Percentiles rank a stretch among this genome's conserved stretches.
phyloP scores from a whole-genome alignment of 1,284 basidiomycete species.

The Uromyces viciae-fabae region DNA sequence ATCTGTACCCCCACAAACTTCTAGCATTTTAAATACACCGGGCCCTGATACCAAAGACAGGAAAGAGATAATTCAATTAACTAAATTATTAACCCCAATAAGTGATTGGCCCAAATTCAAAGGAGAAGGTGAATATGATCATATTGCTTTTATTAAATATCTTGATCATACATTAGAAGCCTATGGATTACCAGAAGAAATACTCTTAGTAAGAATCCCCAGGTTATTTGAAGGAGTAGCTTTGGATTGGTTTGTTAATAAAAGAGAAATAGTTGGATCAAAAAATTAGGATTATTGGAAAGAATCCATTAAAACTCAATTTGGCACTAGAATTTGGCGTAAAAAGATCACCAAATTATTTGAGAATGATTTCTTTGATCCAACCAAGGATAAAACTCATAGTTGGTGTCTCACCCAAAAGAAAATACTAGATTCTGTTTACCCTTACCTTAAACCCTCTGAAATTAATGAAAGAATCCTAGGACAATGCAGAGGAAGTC shows the following conservation, averaged over 20 bases:
- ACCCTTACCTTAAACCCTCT: background rate
- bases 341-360: background rate
- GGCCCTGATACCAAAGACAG: too few species aligned
- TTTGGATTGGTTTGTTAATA: background rate
- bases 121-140: background rate
- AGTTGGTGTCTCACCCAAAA: background rate
- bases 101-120: background rate
- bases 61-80: background rate
- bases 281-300: background rate
- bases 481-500: background rate
- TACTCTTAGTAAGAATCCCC: background rate
- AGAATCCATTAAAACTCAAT: background rate
- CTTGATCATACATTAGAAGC: background rate
- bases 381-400: background rate
- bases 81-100: background rate
- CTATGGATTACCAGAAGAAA: background rate
- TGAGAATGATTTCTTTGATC: conserved; percentile 3
- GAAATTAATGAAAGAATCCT: conserved; percentile 3
- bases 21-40: too few species aligned
- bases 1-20: too few species aligned
- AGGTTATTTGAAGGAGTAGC: background rate
- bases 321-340: background rate
- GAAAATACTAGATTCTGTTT: background rate
- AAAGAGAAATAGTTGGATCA: background rate
- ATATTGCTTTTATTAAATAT: background rate